These are phyloP conservation scores for Gillenia trifoliata DNA, from an alignment of 306 rosid species.

Conservation along the genomic window DNA sequence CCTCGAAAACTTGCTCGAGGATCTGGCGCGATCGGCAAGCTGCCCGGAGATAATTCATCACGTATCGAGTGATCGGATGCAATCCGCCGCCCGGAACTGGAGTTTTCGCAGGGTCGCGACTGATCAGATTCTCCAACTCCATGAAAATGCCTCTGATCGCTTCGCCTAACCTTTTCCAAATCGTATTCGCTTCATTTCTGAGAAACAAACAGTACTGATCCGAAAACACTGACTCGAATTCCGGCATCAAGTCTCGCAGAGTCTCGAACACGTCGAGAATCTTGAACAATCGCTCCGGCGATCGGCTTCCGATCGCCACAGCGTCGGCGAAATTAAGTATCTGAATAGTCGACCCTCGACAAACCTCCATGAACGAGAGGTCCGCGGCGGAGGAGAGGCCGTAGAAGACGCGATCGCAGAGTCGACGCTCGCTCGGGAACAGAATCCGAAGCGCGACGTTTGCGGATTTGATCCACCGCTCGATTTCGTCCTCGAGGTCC, in stretches of 20 bases:
- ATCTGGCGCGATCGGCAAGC: slow-evolving; percentile 72
- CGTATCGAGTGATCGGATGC: slow-evolving; percentile 91
- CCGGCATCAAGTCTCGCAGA: slow-evolving; percentile 70
- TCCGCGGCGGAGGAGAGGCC: slow-evolving; percentile 75
- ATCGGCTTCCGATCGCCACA: slow-evolving; percentile 68
- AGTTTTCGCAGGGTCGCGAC: slow-evolving; percentile 71
- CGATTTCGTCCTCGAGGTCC: slow-evolving; percentile 84
- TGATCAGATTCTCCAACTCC: slow-evolving; percentile 91
- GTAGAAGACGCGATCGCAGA: slow-evolving; percentile 71
- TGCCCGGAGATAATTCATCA: slow-evolving; percentile 88
- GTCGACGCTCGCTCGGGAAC: slow-evolving; percentile 79
- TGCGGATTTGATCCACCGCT: slow-evolving; percentile 74
- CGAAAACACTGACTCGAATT: slow-evolving; percentile 59
- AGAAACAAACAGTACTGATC: slow-evolving; percentile 70
- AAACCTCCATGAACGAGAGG: slow-evolving; percentile 90
- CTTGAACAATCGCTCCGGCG: slow-evolving; percentile 76
- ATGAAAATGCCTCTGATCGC: slow-evolving; percentile 80
- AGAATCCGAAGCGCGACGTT: slow-evolving; percentile 68
- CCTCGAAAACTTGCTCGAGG: slow-evolving; percentile 81
- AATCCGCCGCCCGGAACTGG: slow-evolving; percentile 90
- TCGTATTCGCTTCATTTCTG: slow-evolving; percentile 69
- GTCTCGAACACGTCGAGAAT: slow-evolving; percentile 80
- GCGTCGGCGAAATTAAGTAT: slow-evolving; percentile 81
- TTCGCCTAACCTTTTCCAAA: slow-evolving; percentile 87
- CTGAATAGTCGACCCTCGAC: slow-evolving; percentile 78